phyloP scores from a whole-genome alignment of 257 asterid genomes.

The Echium plantagineum region DNA sequence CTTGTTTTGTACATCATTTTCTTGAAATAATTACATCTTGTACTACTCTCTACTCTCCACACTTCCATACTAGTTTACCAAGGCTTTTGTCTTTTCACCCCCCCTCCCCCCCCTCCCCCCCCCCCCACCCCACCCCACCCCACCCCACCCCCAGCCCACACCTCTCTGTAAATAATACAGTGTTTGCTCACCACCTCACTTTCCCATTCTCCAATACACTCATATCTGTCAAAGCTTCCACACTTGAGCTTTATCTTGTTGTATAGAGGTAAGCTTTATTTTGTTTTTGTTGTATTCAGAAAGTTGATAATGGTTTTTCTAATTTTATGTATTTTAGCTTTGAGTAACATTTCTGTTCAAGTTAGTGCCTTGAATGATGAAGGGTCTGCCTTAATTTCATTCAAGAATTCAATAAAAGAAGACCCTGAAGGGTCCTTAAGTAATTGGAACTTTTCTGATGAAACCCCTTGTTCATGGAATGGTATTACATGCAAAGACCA shows the following conservation, averaged over 20 bases:
- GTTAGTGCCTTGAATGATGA: slow-evolving; percentile 59
- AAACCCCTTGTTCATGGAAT: slow-evolving; percentile 89
- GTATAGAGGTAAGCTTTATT: slow-evolving; percentile 18
- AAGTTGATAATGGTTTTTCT: slow-evolving; percentile 35
- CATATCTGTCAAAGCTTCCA: slow-evolving; percentile 33
- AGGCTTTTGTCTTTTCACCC: slow-evolving; percentile 12
- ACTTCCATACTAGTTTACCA: slow-evolving; percentile 16
- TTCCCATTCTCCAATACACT: slow-evolving; percentile 47
- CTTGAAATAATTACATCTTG: not conserved
- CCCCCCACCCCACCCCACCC: no score
- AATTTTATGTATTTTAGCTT: slow-evolving; percentile 21
- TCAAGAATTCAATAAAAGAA: slow-evolving; percentile 42
- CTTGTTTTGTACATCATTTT: not conserved
- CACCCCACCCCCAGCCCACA: no score
- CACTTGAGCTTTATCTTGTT: slow-evolving; percentile 7
- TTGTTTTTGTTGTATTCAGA: slow-evolving; percentile 16
- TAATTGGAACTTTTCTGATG: slow-evolving; percentile 67
- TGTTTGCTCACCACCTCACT: slow-evolving; percentile 24
- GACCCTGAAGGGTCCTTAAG: slow-evolving; percentile 66
- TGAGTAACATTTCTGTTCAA: slow-evolving; percentile 20
- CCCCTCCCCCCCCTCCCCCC: no score
- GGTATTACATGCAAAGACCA: slow-evolving; percentile 69
- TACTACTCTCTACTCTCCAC: not conserved
- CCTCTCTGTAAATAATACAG: no score
- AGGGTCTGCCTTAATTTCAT: slow-evolving; percentile 54